Conservation (phyloP, 73 alveolate species). For the Paraurostyla sp. region DNA sequence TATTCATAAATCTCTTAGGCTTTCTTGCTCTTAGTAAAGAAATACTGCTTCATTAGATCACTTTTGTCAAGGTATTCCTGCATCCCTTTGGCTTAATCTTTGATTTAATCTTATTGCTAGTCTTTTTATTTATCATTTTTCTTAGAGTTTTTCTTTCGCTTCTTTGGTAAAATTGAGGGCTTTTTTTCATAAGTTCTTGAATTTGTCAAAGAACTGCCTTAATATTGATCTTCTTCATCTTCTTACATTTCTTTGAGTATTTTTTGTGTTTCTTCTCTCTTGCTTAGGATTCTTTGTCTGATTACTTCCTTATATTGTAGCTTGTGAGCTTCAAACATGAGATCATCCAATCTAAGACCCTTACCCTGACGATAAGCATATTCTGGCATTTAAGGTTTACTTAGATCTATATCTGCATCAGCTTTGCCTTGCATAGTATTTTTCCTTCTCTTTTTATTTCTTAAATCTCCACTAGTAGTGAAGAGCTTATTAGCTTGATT, state of each 20-base stretch:
- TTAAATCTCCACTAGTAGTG: slow-evolving; percentile 20
- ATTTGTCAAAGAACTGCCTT: neutral
- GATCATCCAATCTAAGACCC: neutral
- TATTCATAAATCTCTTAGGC: too few species aligned
- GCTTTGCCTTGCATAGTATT: neutral
- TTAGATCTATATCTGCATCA: neutral
- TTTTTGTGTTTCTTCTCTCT: neutral
- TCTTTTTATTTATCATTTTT: too few species aligned
- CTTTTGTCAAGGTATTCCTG: too few species aligned
- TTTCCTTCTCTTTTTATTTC: slow-evolving; percentile 6
- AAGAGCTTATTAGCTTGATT: neutral
- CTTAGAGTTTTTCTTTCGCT: too few species aligned
- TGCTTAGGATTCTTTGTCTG: neutral
- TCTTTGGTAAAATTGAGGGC: too few species aligned
- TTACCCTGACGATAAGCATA: neutral
- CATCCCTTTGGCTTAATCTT: too few species aligned
- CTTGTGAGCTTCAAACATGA: slow-evolving; percentile 35
- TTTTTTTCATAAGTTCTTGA: neutral
- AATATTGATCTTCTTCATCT: neutral
- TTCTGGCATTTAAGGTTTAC: slow-evolving; percentile 37
- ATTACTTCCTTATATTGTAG: neutral
- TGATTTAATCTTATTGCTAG: too few species aligned
- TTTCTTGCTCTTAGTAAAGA: too few species aligned
- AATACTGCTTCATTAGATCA: too few species aligned
- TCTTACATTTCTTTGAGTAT: neutral